These are phyloP conservation scores for Dactylonectria macrodidyma DNA, from an alignment of 2,329 filamentous ascomycete species.

Conservation along the genomic window DNA sequence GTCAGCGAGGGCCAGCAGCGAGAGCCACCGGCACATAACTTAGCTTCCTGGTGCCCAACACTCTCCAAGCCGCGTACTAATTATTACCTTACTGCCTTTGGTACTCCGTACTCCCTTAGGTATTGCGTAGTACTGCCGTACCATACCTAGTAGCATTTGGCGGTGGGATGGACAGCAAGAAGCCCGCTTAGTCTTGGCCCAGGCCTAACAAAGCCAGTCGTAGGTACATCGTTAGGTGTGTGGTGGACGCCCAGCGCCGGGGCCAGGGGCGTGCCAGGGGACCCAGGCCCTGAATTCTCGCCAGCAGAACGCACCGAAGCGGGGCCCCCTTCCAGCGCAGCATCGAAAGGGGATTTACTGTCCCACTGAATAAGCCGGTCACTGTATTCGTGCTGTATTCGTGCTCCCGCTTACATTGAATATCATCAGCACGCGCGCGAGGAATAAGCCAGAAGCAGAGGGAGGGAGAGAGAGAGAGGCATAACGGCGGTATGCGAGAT, in stretches of 20 bases:
- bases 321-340: slow-evolving; percentile 34
- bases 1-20: slow-evolving; percentile 11
- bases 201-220: slow-evolving; percentile 12
- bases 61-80: too few species aligned
- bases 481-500: background rate
- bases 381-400: slow-evolving; percentile 1
- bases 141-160: too few species aligned
- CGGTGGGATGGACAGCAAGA: background rate
- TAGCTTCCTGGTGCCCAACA: background rate
- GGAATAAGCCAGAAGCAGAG: background rate
- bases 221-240: slow-evolving; percentile 35
- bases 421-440: background rate
- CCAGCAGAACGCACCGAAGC: slow-evolving; percentile 39
- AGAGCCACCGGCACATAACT: slow-evolving; percentile 24
- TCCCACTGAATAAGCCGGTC: slow-evolving; percentile 20
- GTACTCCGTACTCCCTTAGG: too few species aligned
- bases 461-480: too few species aligned
- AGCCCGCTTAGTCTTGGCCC: slow-evolving; percentile 20
- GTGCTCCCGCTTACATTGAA: background rate
- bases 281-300: slow-evolving; percentile 40
- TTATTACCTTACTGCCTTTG: too few species aligned
- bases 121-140: background rate
- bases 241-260: slow-evolving; percentile 43
- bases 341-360: slow-evolving; percentile 21
- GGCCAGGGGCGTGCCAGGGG: slow-evolving; percentile 36